Evolutionary conservation across 148 eudicot species (phyloP).

Genomic region (Vaccinium darrowii): DNA sequence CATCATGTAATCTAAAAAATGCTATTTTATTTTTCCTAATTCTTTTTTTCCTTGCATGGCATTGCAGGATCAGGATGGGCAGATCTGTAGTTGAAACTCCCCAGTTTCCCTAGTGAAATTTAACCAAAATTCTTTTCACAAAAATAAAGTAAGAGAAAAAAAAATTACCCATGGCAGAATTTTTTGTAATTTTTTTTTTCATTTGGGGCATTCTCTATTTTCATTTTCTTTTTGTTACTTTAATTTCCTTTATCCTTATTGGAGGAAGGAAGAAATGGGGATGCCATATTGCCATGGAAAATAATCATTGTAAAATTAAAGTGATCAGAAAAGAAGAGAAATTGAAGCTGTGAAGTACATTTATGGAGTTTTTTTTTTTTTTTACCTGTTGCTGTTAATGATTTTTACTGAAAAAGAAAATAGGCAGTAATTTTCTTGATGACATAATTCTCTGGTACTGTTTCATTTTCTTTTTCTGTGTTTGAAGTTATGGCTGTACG

Average conservation of each 20-base stretch:
- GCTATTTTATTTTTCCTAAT: neutral
- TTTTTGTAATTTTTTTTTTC: no score
- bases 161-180: neutral
- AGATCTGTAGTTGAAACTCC: neutral
- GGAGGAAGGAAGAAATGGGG: constrained; percentile 3
- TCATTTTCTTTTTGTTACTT: neutral
- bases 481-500: neutral
- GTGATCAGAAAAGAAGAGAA: neutral
- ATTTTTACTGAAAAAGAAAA: neutral
- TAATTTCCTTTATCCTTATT: neutral
- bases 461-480: neutral
- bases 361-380: constrained; percentile 11
- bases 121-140: neutral
- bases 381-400: neutral
- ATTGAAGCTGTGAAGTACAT: constrained; percentile 14
- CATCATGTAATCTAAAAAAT: neutral
- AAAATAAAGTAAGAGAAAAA: neutral
- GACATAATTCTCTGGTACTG: neutral
- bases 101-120: neutral
- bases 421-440: neutral
- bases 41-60: neutral
- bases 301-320: neutral
- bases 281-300: neutral
- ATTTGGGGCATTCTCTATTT: neutral
- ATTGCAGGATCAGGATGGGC: constrained; percentile 35